Conservation (phyloP, 2,329 filamentous ascomycete species). For the Hypoxylon sp. region DNA sequence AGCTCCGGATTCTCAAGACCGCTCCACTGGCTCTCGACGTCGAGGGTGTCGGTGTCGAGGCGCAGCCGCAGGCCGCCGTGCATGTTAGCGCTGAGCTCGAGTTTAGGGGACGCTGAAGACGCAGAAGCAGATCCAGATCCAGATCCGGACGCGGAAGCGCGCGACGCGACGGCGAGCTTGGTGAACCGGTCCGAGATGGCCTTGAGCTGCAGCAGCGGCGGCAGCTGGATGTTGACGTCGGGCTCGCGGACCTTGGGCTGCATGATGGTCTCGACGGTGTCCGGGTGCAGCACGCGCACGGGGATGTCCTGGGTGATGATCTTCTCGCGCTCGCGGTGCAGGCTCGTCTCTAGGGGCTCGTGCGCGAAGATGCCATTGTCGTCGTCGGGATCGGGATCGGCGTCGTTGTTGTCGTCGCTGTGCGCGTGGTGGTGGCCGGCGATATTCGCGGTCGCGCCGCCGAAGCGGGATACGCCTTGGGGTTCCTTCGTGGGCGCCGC, state of each 20-base stretch:
- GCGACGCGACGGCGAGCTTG: conserved; percentile 71
- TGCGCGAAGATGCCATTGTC: conserved; percentile 58
- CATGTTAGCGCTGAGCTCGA: conserved; percentile 94
- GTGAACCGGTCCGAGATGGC: conserved; percentile 96
- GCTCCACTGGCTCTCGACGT: conserved; percentile 86
- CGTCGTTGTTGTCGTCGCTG: too few relatives aligned
- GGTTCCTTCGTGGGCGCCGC: conserved; percentile 63
- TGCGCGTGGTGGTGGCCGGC: too few relatives aligned
- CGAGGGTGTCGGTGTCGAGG: conserved; percentile 82
- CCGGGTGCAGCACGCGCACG: conserved; percentile 85
- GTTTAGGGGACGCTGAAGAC: conserved; percentile 62
- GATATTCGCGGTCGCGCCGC: conserved; percentile 32
- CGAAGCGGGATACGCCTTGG: conserved; percentile 47
- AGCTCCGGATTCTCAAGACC: conserved; percentile 87
- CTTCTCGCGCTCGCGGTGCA: conserved; percentile 80
- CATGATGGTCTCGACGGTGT: conserved; percentile 89
- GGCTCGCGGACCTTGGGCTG: conserved; percentile 91
- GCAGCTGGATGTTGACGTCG: conserved; percentile 92
- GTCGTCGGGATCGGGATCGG: conserved; percentile 53
- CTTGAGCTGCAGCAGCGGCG: conserved; percentile 87
- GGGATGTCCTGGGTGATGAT: conserved; percentile 95
- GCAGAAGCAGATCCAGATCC: conserved; percentile 35
- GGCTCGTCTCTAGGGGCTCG: conserved; percentile 64
- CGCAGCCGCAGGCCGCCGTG: conserved; percentile 84
- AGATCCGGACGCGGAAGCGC: conserved; percentile 23